Evolutionary conservation across 2,329 filamentous ascomycete genomes (phyloP).

Genomic region (Cryphonectria parasitica): DNA sequence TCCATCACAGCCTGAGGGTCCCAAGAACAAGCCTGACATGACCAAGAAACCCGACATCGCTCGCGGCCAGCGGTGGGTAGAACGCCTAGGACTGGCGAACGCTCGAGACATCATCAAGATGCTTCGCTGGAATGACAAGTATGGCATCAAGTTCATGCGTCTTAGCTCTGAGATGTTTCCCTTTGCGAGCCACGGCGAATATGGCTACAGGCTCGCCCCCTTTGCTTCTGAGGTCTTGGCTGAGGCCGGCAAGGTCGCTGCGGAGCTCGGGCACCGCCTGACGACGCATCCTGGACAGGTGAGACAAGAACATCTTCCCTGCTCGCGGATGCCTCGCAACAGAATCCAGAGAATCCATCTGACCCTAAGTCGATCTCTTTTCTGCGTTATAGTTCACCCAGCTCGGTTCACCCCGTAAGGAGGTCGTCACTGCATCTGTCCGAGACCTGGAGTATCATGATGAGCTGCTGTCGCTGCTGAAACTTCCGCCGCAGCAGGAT

Average conservation of each 20-base stretch:
- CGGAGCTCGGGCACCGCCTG: conserved; percentile 78
- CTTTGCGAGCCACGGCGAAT: conserved; percentile 85
- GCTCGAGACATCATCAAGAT: conserved; percentile 83
- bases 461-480: conserved; percentile 78
- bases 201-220: conserved; percentile 82
- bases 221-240: conserved; percentile 81
- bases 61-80: conserved; percentile 73
- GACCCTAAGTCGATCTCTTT: neutral
- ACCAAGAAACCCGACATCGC: conserved; percentile 66
- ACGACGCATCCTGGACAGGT: conserved; percentile 87
- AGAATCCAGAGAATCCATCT: neutral
- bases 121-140: conserved; percentile 89
- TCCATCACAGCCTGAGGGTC: conserved; percentile 74
- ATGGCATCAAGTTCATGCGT: conserved; percentile 89
- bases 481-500: conserved; percentile 76
- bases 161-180: conserved; percentile 97
- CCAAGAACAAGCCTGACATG: conserved; percentile 85
- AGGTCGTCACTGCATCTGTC: conserved; percentile 76
- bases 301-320: conserved; percentile 18
- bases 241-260: conserved; percentile 76
- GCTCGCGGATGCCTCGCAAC: neutral
- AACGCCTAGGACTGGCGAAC: conserved; percentile 79
- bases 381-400: conserved; percentile 71
- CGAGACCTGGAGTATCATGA: conserved; percentile 88
- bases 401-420: conserved; percentile 77